A percentile compares a stretch with the other conserved stretches of the same genome.
Evolutionary conservation across 2,329 filamentous ascomycete genomes (phyloP).

Genomic region (Akanthomyces muscarius): DNA sequence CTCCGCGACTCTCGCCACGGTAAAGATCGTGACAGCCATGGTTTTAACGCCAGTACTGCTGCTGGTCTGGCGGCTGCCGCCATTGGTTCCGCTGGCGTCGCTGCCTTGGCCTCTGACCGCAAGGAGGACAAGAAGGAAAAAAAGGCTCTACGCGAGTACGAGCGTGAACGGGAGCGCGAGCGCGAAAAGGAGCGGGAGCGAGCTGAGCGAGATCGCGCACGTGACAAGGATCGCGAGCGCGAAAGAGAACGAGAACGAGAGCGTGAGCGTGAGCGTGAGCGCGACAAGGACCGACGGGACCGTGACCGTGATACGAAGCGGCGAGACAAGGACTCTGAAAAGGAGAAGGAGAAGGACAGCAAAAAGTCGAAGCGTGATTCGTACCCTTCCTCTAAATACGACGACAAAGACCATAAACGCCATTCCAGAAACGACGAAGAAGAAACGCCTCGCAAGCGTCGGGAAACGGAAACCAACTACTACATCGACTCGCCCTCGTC

Average conservation of each 20-base stretch:
- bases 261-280: conserved; percentile 23
- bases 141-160: conserved; percentile 19
- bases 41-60: conserved; percentile 42
- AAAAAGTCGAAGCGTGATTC: conserved; percentile 31
- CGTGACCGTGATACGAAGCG: conserved; percentile 29
- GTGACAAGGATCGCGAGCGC: conserved; percentile 20
- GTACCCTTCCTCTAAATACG: conserved; percentile 25
- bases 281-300: conserved; percentile 26
- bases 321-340: conserved; percentile 15
- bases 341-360: conserved; percentile 21
- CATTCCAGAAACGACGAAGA: conserved; percentile 33
- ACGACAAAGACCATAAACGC: conserved; percentile 28
- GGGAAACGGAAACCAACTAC: conserved; percentile 26
- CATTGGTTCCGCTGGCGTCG: conserved; percentile 45
- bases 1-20: conserved; percentile 30
- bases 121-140: conserved; percentile 24
- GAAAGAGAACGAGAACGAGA: conserved; percentile 18
- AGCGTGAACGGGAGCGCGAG: conserved; percentile 22
- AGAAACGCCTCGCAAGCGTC: conserved; percentile 27
- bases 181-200: conserved; percentile 14
- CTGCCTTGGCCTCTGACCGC: conserved; percentile 27
- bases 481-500: conserved; percentile 24
- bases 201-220: conserved; percentile 20
- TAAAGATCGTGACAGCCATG: not conserved
- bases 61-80: conserved; percentile 47